Base-by-base conservation (phyloP, 2,329 filamentous ascomycete species). In the Cadophora luteo-olivacea region DNA sequence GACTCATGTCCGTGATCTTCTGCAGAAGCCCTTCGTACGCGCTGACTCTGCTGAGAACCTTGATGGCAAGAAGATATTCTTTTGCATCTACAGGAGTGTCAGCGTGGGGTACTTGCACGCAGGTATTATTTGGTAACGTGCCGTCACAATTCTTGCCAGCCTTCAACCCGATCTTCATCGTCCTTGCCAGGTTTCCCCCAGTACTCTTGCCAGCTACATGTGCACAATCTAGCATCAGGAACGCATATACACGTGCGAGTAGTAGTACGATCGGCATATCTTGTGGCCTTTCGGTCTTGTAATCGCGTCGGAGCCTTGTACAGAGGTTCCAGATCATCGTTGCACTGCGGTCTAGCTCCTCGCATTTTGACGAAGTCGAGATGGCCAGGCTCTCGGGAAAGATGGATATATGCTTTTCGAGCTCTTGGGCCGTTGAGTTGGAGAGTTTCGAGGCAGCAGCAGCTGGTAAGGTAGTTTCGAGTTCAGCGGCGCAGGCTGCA, bases 91-190 rank as follows among this genome's bases (percentile, higher is more conserved):
- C 24, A 55, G n/a, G 8, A 32, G 33, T 19, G 57, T 72, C 65
- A 72, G 67, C 54, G 67, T 19, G 16, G 12, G 2, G 14, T 45
- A 14, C 16, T 14, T 16, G 25, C 22, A 4, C 6, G 41, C 11
- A 36, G 9, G 57, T 6, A 36, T 9, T 45, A 16, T 51, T n/a
- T 19, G 5, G 5, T 1, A 58, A 76, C 80, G 76, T 82, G 85
- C 87, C 84, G 54, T 96, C 81, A 73, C 90, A 93, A 51, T 82
- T 82, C 73, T 84, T 87, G 24, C 85, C 85, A 5, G 89, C 84
- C 76, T 90, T 92, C 67, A 97, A 80, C 12, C 89, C 89, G 72
- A 92, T 80, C 75, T 86, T 89, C 76, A 93, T 82, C 24, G 93
- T 78, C 66, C 91, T 86, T 36, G 88, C 77, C 19, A 84, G 75